Evolutionary conservation across 495 filamentous ascomycete genomes (phyloP).

Genomic region (Amorphotheca resinae): DNA sequence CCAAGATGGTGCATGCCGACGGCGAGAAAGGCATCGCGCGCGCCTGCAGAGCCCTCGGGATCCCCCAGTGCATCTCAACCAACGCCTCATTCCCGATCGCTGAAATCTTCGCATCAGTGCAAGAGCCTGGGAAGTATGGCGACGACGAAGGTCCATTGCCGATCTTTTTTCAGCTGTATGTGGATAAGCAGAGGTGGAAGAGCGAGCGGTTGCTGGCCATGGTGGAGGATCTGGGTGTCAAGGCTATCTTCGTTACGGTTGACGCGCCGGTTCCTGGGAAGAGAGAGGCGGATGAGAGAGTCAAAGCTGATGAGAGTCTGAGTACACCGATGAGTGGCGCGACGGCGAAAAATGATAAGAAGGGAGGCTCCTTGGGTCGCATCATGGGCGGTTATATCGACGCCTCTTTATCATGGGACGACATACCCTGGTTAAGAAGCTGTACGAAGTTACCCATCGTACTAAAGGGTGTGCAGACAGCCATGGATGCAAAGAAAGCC

Average conservation of each 20-base stretch:
- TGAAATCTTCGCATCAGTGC: constrained; percentile 43
- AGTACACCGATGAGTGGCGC: constrained; percentile 46
- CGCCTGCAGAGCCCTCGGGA: constrained; percentile 37
- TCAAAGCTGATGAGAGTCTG: constrained; percentile 41
- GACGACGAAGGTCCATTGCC: constrained; percentile 22
- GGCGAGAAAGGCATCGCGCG: constrained; percentile 61
- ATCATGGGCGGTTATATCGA: constrained; percentile 66
- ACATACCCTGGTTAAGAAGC: constrained; percentile 43
- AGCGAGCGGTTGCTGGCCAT: constrained; percentile 50
- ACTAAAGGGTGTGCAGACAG: constrained; percentile 54
- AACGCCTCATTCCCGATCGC: constrained; percentile 55
- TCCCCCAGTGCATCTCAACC: constrained; percentile 51
- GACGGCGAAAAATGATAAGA: constrained; percentile 48
- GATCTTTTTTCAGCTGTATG: constrained; percentile 76
- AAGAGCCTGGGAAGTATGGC: constrained; percentile 14
- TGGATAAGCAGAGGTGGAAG: constrained; percentile 57
- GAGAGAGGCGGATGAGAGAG: constrained; percentile 45
- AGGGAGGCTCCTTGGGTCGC: constrained; percentile 57
- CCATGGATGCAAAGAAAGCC: constrained; percentile 45
- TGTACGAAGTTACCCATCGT: constrained; percentile 37
- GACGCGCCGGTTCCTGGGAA: constrained; percentile 55
- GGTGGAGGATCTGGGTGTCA: constrained; percentile 45
- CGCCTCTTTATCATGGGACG: constrained; percentile 61
- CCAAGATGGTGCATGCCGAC: constrained; percentile 53
- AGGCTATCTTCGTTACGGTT: constrained; percentile 55